Base-by-base conservation (phyloP, 257 asterid genomes). In the Salvia miltiorrhiza region DNA sequence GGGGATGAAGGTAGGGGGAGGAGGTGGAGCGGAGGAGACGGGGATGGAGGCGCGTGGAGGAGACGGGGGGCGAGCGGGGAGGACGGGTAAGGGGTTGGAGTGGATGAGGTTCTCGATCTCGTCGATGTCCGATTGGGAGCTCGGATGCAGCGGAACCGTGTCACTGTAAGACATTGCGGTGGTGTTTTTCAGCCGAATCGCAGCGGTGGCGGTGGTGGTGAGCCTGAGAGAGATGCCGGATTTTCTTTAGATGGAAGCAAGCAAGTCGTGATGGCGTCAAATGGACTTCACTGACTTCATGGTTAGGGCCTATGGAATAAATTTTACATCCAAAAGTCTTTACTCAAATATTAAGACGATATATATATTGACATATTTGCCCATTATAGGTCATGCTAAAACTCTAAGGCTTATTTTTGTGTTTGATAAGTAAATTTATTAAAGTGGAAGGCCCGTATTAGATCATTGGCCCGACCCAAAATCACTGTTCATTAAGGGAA, bases 91-190 rank as follows among this genome's bases (percentile, higher is more conserved):
- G 53, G 92, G 88, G 60, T 83, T 73, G 59, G 89, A 74, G 75
- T 86, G 76, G 81, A 93, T 93, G 67, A 93, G 99, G 77, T 87
- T 90, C 76, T 93, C 96, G 86, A 90, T 93, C 92, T 93, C 96
- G 73, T 93, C 99, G 49, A 93, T 90, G 79, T 93, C 97, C 32
- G 96, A 93, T 83, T 93, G 99, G 44, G 96, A 90, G 49, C 85
- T 74, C n/a, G 90, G 71, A 77, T 93, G 88, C 33, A 90, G 82
- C 53, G 99, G 96, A 62, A 87, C 80, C 41, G 96, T 90, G 81
- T 85, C 87, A 48, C 87, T 78, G 73, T 85, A 82, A 59, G 96
- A 86, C 95, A 91, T 88, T 82, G 73, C 77, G 65, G 49, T 39
- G 67, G 10, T 11, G 72, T 9, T 26, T 49, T 47, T 45, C 19